phyloP scores from a whole-genome alignment of 2,329 filamentous ascomycete species.

The Didymella sp. region DNA sequence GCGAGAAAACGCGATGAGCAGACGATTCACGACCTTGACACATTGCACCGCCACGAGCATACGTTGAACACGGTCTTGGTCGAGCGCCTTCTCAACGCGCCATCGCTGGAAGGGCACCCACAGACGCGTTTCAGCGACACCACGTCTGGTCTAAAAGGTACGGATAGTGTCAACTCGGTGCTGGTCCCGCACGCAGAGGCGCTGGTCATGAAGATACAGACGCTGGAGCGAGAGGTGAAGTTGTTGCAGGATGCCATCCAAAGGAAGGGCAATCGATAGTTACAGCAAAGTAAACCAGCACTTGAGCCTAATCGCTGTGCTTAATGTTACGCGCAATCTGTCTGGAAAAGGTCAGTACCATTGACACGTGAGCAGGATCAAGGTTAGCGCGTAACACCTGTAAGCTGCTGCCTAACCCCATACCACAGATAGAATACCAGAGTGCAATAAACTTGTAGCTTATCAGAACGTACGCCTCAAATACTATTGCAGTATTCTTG shows the following conservation, averaged over 20 bases:
- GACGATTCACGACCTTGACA: background rate
- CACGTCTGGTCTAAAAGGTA: background rate
- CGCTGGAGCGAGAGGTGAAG: background rate
- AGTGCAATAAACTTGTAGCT: no score
- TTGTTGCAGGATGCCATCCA: background rate
- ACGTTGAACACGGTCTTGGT: background rate
- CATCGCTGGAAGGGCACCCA: background rate
- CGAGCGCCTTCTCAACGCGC: background rate
- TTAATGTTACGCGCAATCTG: no score
- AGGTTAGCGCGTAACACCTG: no score
- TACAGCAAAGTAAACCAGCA: background rate
- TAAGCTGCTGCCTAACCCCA: no score
- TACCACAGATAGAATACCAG: no score
- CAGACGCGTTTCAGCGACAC: background rate
- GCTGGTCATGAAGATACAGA: background rate
- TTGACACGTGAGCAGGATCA: no score
- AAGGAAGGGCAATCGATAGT: background rate
- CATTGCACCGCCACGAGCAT: background rate
- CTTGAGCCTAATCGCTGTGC: background rate
- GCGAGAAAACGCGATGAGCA: background rate
- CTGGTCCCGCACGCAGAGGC: background rate
- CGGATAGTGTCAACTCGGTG: background rate
- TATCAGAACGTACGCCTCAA: background rate
- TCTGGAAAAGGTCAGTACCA: no score
- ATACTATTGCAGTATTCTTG: no score